Evolutionary conservation across 345 rosid species (phyloP).

Genomic region (Gossypium arboreum): DNA sequence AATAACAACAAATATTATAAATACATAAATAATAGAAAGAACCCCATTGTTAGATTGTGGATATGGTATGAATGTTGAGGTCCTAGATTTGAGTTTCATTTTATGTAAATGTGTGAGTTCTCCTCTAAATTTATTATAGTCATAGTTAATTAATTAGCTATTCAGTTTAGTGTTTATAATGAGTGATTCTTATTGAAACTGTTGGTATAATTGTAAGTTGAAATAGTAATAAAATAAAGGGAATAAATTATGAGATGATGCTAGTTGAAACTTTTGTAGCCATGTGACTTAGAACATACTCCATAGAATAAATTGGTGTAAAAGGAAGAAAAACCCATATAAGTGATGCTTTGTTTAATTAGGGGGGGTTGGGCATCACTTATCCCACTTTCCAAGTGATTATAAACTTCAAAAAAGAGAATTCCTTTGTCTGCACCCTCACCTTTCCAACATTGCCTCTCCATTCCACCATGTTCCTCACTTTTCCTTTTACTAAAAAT

Average conservation of each 20-base stretch:
- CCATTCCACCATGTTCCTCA: slow-evolving; percentile 24
- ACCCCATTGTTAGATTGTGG: neutral
- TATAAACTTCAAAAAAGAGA: slow-evolving; percentile 14
- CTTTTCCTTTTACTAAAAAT: neutral
- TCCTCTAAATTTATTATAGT: no score
- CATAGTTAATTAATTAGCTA: no score
- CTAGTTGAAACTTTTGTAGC: neutral
- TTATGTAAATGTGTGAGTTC: no score
- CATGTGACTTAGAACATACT: slow-evolving; percentile 29
- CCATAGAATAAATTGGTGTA: slow-evolving; percentile 20
- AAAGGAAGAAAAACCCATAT: slow-evolving; percentile 29
- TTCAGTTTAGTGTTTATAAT: no score
- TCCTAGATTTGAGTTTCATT: no score
- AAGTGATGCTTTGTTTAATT: slow-evolving; percentile 20
- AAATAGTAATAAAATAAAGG: no score
- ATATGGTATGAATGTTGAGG: neutral
- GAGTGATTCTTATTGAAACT: no score
- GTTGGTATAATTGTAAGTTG: no score
- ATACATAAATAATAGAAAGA: neutral
- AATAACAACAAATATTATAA: no score
- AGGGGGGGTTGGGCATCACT: neutral
- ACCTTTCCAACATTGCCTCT: slow-evolving; percentile 25
- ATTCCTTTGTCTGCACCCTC: slow-evolving; percentile 19
- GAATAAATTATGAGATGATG: neutral
- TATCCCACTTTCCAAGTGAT: slow-evolving; percentile 26